These are phyloP conservation scores for Trichoderma gamsii DNA, from an alignment of 495 filamentous ascomycete species.

Conservation along the genomic window DNA sequence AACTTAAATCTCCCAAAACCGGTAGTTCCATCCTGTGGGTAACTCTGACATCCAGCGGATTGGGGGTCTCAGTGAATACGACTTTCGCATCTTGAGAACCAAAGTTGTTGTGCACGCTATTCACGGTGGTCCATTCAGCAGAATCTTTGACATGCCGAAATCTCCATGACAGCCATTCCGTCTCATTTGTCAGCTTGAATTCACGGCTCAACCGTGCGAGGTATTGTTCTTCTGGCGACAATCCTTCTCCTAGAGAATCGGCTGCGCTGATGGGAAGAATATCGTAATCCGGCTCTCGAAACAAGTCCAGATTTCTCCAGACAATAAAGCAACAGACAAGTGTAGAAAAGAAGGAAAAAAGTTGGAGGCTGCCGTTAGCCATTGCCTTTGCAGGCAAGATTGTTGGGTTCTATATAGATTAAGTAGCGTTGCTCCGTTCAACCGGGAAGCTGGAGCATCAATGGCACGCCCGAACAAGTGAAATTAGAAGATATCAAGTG, in stretches of 20 bases:
- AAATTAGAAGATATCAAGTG: not conserved
- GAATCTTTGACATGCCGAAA: not conserved
- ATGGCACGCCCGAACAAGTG: not conserved
- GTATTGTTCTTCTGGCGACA: constrained; percentile 23
- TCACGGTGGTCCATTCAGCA: constrained; percentile 17
- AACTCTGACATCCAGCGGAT: constrained; percentile 18
- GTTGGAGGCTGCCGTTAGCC: not conserved
- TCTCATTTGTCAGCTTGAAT: constrained; percentile 21
- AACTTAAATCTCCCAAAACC: constrained; percentile 20
- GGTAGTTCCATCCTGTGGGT: constrained; percentile 18
- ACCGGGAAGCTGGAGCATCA: not conserved
- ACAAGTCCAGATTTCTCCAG: not conserved
- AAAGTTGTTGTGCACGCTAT: constrained; percentile 18
- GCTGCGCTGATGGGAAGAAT: not conserved
- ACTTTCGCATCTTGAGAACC: constrained; percentile 19
- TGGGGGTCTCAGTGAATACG: constrained; percentile 18
- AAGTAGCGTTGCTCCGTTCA: not conserved
- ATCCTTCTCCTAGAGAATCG: not conserved
- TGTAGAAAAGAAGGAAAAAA: not conserved
- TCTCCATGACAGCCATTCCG: constrained; percentile 19
- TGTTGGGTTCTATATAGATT: not conserved
- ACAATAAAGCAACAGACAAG: not conserved
- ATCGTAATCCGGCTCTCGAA: not conserved
- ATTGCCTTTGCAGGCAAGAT: not conserved
- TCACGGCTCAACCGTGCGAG: constrained; percentile 19